These are phyloP conservation scores for Cercospora sp. DNA, from an alignment of 2,329 filamentous ascomycete species.

Conservation along the genomic window DNA sequence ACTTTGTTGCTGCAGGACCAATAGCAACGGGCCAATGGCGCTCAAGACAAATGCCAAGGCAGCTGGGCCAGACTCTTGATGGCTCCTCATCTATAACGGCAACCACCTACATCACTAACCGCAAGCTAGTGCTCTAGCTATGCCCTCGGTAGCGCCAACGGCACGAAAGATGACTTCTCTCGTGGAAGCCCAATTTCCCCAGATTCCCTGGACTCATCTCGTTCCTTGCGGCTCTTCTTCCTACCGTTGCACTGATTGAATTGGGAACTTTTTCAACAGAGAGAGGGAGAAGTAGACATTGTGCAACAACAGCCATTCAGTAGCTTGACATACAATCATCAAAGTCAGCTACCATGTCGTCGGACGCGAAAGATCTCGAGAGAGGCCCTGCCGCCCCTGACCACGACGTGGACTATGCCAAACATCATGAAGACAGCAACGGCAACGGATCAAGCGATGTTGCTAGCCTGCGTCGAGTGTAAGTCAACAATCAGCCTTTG, in stretches of 20 bases:
- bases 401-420: not conserved
- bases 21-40: no score
- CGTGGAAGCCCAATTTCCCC: constrained; percentile 8
- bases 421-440: not conserved
- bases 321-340: not conserved
- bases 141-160: not conserved
- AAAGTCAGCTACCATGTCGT: not conserved
- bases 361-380: not conserved
- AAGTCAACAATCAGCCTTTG: not conserved
- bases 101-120: constrained; percentile 1
- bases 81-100: not conserved
- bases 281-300: not conserved
- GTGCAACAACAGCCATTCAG: not conserved
- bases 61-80: not conserved
- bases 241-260: not conserved
- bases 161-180: not conserved
- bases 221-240: not conserved
- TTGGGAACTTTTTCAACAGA: not conserved
- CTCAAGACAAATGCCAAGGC: not conserved
- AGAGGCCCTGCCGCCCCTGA: not conserved
- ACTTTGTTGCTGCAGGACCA: not conserved
- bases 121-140: not conserved
- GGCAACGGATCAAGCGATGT: not conserved
- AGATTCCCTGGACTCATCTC: not conserved
- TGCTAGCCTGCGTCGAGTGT: constrained; percentile 1